Percentiles rank a stretch among this genome's conserved stretches.
Evolutionary conservation across 2,329 filamentous ascomycete species (phyloP).

Genomic region (Anisogramma anomala): DNA sequence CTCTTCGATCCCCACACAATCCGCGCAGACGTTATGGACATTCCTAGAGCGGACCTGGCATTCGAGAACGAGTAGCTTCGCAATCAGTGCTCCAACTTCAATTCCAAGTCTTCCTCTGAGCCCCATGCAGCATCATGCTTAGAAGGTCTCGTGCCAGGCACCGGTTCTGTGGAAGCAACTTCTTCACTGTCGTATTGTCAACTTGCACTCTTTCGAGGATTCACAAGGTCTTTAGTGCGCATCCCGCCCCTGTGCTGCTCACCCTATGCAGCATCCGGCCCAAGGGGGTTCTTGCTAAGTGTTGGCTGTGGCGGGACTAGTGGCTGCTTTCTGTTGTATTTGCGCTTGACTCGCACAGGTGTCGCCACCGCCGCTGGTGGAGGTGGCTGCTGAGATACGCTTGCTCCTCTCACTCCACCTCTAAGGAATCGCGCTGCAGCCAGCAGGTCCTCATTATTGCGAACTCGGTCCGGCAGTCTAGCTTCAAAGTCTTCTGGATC

Average conservation of each 20-base stretch:
- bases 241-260: neutral
- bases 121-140: no score
- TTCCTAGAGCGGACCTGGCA: no score
- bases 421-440: constrained; percentile 25
- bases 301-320: neutral
- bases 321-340: constrained; percentile 9
- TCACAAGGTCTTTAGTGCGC: no score
- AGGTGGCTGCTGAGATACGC: neutral
- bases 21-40: no score
- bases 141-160: no score
- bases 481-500: constrained; percentile 19
- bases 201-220: no score
- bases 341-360: constrained; percentile 8
- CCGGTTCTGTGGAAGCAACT: no score
- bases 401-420: neutral
- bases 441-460: constrained; percentile 33
- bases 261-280: neutral
- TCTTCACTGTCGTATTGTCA: no score
- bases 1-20: no score
- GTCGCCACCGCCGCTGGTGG: constrained; percentile 4
- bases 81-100: no score
- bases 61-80: no score
- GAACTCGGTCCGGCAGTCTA: constrained; percentile 32
- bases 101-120: no score
- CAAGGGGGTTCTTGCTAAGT: neutral